Base-by-base conservation (phyloP, 108 stramenopile genomes). In the Conticribra weissflogii region DNA sequence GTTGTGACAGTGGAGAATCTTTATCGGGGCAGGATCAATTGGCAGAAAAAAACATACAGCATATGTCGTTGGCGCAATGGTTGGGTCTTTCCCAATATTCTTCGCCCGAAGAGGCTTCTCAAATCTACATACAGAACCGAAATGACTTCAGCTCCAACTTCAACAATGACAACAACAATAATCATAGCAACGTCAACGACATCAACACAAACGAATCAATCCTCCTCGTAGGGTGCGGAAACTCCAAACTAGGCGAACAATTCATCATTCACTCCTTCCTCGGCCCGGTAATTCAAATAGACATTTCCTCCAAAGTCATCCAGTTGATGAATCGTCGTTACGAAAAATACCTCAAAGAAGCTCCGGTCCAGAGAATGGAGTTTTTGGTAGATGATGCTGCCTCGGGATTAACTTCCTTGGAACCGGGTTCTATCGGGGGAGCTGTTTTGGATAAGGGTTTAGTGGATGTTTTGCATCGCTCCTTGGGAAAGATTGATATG, bases 401-500 rank as follows among this genome's bases (percentile, higher is more conserved):
- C 7, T 73, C 78, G 18, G 71, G 79, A 63, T 71, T 93, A 17
- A 87, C 89, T 16, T 72, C 84, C 12, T 83, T 93, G 59, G 73
- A 77, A 28, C 61, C 79, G 17, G 71, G 56, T 2, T 81, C 83
- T 72, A 76, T 94, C 9, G 71, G 81, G 46, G 89, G 88, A 24
- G 77, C 56, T 23, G 82, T 87, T 28, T 24, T 94, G 15, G 93
- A 94, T 77, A 94, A 94, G 75, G 93, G 93, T 18, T 68, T 94
- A 66, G 36, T 94, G 24, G 93, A 94, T 77, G 83, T 81, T 12
- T 57, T 94, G 3, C 90, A 83, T 76, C 85, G 88, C 72, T 56
- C 68, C 1, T 46, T 46, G 58, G 36, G 50, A 0, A 55, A 47
- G 1, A 41, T 68, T 3, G 7, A 36, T n/a, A 2, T 33, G 30